phyloP scores from a whole-genome alignment of 108 stramenopile genomes.

The Skeletonema potamos region DNA sequence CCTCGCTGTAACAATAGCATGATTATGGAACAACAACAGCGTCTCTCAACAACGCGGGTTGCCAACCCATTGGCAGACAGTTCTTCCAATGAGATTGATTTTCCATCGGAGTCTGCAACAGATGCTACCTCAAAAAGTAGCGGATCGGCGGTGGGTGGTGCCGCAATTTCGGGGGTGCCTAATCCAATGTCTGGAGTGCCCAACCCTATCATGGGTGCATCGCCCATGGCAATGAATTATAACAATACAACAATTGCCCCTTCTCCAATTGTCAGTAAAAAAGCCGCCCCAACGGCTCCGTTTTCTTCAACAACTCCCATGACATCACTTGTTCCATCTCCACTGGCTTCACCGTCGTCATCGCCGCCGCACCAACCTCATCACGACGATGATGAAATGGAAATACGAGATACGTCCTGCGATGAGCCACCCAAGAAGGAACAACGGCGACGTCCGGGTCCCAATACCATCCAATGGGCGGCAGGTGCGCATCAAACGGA shows the following conservation, averaged over 20 bases:
- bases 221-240: not conserved
- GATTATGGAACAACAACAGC: not conserved
- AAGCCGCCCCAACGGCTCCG: not conserved
- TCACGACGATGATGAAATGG: not conserved
- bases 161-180: not conserved
- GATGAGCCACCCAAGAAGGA: not conserved
- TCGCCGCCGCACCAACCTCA: not conserved
- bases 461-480: conserved; percentile 1
- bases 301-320: not conserved
- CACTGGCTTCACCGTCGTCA: not conserved
- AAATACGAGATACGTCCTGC: not conserved
- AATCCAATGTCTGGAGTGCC: conserved; percentile 1
- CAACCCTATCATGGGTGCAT: not conserved
- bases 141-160: not conserved
- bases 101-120: not conserved
- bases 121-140: no score
- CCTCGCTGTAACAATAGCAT: no score
- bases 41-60: not conserved
- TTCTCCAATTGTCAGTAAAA: not conserved
- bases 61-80: not conserved
- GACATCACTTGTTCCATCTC: not conserved
- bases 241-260: not conserved
- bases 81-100: not conserved
- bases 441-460: not conserved
- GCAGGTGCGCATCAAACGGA: not conserved